These are phyloP conservation scores for Aspergillus eucalypticola DNA, from an alignment of 2,329 filamentous ascomycete species.

Conservation along the genomic window DNA sequence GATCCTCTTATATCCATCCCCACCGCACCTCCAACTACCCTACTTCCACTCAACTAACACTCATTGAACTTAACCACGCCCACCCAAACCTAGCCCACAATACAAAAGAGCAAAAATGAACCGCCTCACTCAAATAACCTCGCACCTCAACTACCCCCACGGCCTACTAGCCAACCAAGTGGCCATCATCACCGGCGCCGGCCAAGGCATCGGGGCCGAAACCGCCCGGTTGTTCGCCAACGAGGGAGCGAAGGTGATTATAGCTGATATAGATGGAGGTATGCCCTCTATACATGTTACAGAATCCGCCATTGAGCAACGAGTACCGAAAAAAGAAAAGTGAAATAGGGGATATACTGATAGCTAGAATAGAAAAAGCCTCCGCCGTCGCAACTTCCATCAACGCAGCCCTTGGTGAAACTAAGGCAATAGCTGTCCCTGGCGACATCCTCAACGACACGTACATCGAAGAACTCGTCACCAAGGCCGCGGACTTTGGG, in stretches of 20 bases:
- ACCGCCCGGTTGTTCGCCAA: slow-evolving; percentile 79
- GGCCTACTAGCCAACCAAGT: slow-evolving; percentile 77
- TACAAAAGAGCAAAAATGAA: too few species aligned
- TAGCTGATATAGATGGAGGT: slow-evolving; percentile 80
- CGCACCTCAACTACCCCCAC: slow-evolving; percentile 78
- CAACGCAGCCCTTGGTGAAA: slow-evolving; percentile 60
- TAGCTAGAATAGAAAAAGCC: slow-evolving; percentile 57
- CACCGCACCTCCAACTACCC: neutral
- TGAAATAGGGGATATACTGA: slow-evolving; percentile 27
- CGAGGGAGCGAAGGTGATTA: slow-evolving; percentile 80
- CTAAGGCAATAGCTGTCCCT: slow-evolving; percentile 67
- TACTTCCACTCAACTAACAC: neutral
- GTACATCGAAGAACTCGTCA: slow-evolving; percentile 72
- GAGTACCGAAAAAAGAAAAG: slow-evolving; percentile 58
- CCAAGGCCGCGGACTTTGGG: slow-evolving; percentile 76
- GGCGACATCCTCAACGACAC: slow-evolving; percentile 73
- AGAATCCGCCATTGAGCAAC: neutral
- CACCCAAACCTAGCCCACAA: too few species aligned
- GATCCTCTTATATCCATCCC: too few species aligned
- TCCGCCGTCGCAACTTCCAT: slow-evolving; percentile 68
- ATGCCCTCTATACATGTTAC: neutral
- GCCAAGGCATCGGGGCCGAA: slow-evolving; percentile 87
- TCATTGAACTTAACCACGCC: neutral
- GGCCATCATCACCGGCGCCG: slow-evolving; percentile 83
- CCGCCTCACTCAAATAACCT: slow-evolving; percentile 69